Evolutionary conservation across 306 rosid species (phyloP), one percentile per base, ranked within the genome.

Genomic region (Sophora flavescens): DNA sequence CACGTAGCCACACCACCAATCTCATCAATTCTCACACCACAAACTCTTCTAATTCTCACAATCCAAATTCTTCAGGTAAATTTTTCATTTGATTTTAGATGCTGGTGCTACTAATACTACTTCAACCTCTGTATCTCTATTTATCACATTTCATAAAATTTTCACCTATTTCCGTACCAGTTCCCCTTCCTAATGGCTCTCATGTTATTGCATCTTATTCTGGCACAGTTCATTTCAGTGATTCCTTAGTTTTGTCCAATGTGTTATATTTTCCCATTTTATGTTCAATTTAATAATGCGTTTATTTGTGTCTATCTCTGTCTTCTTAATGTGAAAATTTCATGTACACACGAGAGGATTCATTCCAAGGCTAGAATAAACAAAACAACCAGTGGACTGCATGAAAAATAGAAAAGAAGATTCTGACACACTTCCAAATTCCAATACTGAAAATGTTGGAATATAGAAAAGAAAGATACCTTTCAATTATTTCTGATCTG

Each of bases 401-500:
- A 51, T 15, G 74, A 28, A 35, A 16, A 22, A 51, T 10, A 11
- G 33, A 16, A 26, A n/a, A 76, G 8, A 65, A 58, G 14, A 39
- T 6, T 3, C 32, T 36, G 63, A 50, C 8, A 65, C 67, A 32
- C 39, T 71, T 30, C 59, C 14, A 41, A 63, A 68, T 53, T 56
- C 53, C 5, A 54, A 72, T 63, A 60, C 18, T 56, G 28, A 62
- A 32, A 44, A 63, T 47, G 18, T 33, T 45, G 18, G 58, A 52
- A 79, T 12, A 5, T 3, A 48, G 41, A 57, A 22, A 4, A 12
- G 28, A 70, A n/a, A 62, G 57, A 41, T 77, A 94, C 98, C 89
- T 79, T 72, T 92, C 91, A 54, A 90, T 90, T 68, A 94, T 82
- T 77, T 89, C 86, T 8, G 90, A 80, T 35, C 88, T 90, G 72